Percentiles rank a stretch among this genome's conserved stretches.
phyloP scores from a whole-genome alignment of 2,329 filamentous ascomycete genomes.

The Lasiodiplodia hormozganensis region DNA sequence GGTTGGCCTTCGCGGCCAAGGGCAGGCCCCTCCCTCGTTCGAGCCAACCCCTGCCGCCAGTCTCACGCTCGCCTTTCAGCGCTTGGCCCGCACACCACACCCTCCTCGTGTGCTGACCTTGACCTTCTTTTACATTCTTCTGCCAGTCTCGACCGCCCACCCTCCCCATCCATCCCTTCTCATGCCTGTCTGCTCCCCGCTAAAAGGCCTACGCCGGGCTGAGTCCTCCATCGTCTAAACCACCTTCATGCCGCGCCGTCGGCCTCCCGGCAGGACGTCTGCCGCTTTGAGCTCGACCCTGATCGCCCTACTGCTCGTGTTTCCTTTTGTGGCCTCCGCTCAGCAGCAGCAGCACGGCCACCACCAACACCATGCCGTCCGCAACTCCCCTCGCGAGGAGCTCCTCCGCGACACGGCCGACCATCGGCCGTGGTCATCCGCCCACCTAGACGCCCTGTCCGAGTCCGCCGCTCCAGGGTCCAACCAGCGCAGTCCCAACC shows the following conservation, averaged over 20 bases:
- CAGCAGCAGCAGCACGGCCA: slow-evolving; percentile 48
- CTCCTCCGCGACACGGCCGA: slow-evolving; percentile 38
- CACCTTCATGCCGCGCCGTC: slow-evolving; percentile 46
- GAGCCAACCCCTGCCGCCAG: slow-evolving; percentile 8
- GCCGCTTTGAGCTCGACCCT: slow-evolving; percentile 39
- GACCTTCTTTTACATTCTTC: slow-evolving; percentile 28
- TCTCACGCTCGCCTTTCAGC: slow-evolving; percentile 28
- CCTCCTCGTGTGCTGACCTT: slow-evolving; percentile 21
- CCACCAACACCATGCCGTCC: slow-evolving; percentile 32
- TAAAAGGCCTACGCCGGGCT: slow-evolving; percentile 28
- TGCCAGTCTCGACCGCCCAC: slow-evolving; percentile 14
- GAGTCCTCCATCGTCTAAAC: slow-evolving; percentile 26
- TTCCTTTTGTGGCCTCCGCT: slow-evolving; percentile 43
- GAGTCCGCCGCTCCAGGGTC: slow-evolving; percentile 13
- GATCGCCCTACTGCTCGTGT: slow-evolving; percentile 44
- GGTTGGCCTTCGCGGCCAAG: slow-evolving; percentile 6
- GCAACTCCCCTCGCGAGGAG: slow-evolving; percentile 40
- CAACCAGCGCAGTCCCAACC: slow-evolving; percentile 13
- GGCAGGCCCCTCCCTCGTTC: slow-evolving; percentile 8
- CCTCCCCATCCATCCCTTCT: slow-evolving; percentile 28
- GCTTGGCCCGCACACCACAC: slow-evolving; percentile 20
- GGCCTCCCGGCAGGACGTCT: slow-evolving; percentile 49
- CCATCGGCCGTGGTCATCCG: slow-evolving; percentile 31
- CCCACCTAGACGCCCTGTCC: slow-evolving; percentile 25
- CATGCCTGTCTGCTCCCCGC: slow-evolving; percentile 27